A percentile compares a stretch with the other conserved stretches of the same genome.
Evolutionary conservation across 805 yeast genomes (phyloP).

Genomic region (Millerozyma miso): DNA sequence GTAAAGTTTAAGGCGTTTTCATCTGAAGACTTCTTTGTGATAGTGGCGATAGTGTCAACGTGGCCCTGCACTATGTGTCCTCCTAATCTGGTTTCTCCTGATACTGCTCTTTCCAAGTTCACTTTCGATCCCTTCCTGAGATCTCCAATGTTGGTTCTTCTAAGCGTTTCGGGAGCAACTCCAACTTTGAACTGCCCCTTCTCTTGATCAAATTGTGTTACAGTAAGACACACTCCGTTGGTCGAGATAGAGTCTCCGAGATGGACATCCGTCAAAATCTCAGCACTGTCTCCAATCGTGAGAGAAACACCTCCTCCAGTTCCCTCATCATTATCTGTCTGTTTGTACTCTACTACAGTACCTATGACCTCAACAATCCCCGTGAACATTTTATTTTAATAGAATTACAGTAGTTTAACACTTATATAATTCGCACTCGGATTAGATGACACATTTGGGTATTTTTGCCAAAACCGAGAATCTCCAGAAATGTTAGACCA

Average conservation of each 20-base stretch:
- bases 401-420: too few relatives aligned
- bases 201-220: conserved; percentile 63
- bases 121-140: conserved; percentile 59
- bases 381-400: conserved; percentile 77
- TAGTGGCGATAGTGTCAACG: conserved; percentile 81
- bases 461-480: too few relatives aligned
- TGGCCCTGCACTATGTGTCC: conserved; percentile 99
- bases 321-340: conserved; percentile 43
- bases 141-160: conserved; percentile 70
- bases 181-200: conserved; percentile 75
- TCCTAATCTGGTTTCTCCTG: conserved; percentile 81
- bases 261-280: conserved; percentile 73
- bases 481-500: too few relatives aligned
- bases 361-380: conserved; percentile 90
- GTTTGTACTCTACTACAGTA: conserved; percentile 46
- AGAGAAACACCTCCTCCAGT: conserved; percentile 78
- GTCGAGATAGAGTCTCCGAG: conserved; percentile 92
- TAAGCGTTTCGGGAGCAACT: conserved; percentile 85
- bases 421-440: too few relatives aligned
- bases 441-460: too few relatives aligned
- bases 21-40: conserved; percentile 52
- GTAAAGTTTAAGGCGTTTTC: conserved; percentile 75
- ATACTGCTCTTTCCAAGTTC: conserved; percentile 89
- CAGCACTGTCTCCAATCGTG: conserved; percentile 55
- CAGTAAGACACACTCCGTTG: conserved; percentile 89